Conservation (phyloP, 2,329 filamentous ascomycete species). For the Botryotinia narcissicola region DNA sequence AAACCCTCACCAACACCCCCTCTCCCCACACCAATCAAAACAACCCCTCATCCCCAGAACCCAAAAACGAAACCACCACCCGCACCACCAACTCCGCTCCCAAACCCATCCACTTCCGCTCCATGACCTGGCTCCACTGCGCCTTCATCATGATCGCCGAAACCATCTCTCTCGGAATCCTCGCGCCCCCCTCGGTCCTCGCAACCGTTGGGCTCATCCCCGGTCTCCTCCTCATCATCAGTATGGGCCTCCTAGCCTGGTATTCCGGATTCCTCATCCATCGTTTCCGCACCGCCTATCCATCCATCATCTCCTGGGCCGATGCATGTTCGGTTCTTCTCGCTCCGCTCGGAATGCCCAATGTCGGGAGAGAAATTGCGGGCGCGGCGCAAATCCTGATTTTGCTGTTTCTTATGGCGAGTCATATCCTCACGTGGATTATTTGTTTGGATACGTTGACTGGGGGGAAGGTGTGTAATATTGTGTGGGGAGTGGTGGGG, state of each 20-base stretch:
- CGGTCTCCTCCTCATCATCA: slow-evolving; percentile 49
- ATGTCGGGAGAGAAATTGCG: slow-evolving; percentile 45
- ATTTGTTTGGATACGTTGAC: slow-evolving; percentile 59
- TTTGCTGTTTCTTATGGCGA: slow-evolving; percentile 58
- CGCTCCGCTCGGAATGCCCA: not conserved
- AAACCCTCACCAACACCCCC: not conserved
- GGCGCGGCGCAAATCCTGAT: slow-evolving; percentile 52
- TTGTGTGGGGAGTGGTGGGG: slow-evolving; percentile 53
- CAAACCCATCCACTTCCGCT: not conserved
- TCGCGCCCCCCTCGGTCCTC: slow-evolving; percentile 19
- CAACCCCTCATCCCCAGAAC: not conserved
- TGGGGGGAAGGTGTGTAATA: slow-evolving; percentile 51
- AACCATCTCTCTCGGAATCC: slow-evolving; percentile 21
- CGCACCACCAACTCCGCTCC: not conserved
- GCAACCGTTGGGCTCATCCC: slow-evolving; percentile 18
- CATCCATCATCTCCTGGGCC: slow-evolving; percentile 41
- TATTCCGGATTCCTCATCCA: slow-evolving; percentile 61
- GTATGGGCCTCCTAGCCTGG: slow-evolving; percentile 52
- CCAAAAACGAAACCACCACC: not conserved
- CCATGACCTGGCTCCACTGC: slow-evolving; percentile 18
- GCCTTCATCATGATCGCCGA: slow-evolving; percentile 18
- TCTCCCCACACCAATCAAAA: too few species aligned
- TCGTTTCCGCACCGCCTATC: slow-evolving; percentile 54
- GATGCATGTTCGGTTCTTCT: not conserved
- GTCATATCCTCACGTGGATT: slow-evolving; percentile 57